Base-by-base conservation (phyloP, 352 stramenopile genomes). In the Globisporangium camurandrum region DNA sequence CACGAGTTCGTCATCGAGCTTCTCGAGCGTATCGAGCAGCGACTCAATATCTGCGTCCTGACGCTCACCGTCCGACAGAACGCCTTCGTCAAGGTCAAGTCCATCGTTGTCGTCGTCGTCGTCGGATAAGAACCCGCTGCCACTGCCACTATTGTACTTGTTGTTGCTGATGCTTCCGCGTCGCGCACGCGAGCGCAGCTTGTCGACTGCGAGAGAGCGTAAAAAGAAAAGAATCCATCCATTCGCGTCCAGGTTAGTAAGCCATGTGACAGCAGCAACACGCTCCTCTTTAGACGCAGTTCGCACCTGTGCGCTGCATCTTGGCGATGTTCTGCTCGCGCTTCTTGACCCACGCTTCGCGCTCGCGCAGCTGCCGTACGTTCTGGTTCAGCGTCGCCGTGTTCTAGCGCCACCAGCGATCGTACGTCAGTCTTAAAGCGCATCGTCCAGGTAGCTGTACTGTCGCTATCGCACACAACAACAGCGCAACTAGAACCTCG, bases 261-360 rank as follows among this genome's bases (percentile, higher is more conserved):
- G n/a, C n/a, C n/a, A n/a, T n/a, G n/a, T n/a, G n/a, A n/a, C n/a
- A n/a, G n/a, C n/a, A n/a, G n/a, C n/a, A n/a, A n/a, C n/a, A n/a
- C n/a, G n/a, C n/a, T n/a, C n/a, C n/a, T n/a, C n/a, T n/a, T n/a
- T n/a, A n/a, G 12, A 22, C 39, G 19, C n/a, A 27, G 22, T 43
- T 20, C 31, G 3, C 36, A 67, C 61, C 64, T 60, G 39, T 54
- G 20, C 47, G 56, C 57, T 56, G 54, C 67, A 80, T 66, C 16
- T 70, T 61, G 0, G 54, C 40, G 9, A 86, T 49, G 31, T 81
- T 84, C 24, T 55, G 54, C 51, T 86, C 61, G 30, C 75, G 61
- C 19, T 60, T 58, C 20, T 71, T 58, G 41, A 84, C 54, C 75
- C 75, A 86, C 26, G 47, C 43, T 24, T 84, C 71, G 17, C 72